phyloP scores from a whole-genome alignment of 2,329 filamentous ascomycete species.

The Zymoseptoria ardabiliae region DNA sequence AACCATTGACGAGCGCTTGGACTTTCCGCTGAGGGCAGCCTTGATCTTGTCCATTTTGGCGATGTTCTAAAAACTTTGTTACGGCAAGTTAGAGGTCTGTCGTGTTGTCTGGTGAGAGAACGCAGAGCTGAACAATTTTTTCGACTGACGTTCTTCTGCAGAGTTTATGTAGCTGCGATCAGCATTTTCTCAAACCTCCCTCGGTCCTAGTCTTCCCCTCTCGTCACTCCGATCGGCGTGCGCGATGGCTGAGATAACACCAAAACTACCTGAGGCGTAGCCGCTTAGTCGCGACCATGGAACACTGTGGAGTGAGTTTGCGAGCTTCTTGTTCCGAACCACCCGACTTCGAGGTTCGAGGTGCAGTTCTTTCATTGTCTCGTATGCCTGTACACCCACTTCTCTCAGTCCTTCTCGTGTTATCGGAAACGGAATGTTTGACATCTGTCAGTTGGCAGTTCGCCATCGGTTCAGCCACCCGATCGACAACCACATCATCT shows the following conservation, averaged over 20 bases:
- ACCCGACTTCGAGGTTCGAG: neutral
- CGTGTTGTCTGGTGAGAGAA: neutral
- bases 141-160: neutral
- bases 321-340: neutral
- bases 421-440: neutral
- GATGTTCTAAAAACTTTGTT: neutral
- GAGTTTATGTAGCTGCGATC: neutral
- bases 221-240: neutral
- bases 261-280: no score
- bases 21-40: neutral
- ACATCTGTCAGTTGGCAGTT: neutral
- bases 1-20: neutral
- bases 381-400: neutral
- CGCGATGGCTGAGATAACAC: neutral
- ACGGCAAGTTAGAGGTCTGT: neutral
- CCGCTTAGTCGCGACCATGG: neutral
- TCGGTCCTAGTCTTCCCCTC: neutral
- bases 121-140: neutral
- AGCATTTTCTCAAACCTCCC: neutral
- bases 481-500: neutral
- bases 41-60: conserved; percentile 7
- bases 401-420: neutral
- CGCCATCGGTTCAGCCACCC: neutral
- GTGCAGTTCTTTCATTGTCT: neutral
- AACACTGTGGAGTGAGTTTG: neutral